phyloP scores from a whole-genome alignment of 352 stramenopile genomes.

The Phytopythium montanum region DNA sequence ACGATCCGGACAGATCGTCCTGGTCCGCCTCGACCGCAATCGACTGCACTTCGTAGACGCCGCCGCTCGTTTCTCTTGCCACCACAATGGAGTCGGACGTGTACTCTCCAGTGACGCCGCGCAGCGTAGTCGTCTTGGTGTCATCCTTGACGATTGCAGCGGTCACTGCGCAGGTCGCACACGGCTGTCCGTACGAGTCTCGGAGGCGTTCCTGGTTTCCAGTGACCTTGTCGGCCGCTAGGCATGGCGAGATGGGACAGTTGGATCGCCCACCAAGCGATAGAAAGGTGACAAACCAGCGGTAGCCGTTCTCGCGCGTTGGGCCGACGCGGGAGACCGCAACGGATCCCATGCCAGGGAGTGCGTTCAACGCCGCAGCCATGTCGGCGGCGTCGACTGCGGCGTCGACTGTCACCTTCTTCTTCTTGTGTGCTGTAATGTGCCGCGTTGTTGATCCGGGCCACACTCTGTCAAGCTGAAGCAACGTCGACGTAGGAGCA shows the following conservation, averaged over 20 bases:
- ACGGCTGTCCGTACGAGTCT: constrained; percentile 43
- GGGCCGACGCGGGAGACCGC: constrained; percentile 55
- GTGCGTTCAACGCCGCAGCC: constrained; percentile 30
- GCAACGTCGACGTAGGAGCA: constrained; percentile 21
- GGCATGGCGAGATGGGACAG: constrained; percentile 53
- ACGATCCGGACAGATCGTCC: constrained; percentile 50
- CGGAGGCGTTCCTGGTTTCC: constrained; percentile 26
- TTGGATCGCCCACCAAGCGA: constrained; percentile 47
- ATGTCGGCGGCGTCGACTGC: constrained; percentile 54
- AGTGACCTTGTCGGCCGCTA: constrained; percentile 48
- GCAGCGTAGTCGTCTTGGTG: constrained; percentile 19
- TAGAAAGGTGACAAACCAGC: constrained; percentile 67
- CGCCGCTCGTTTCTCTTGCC: constrained; percentile 47
- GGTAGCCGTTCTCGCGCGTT: constrained; percentile 50
- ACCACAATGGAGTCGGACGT: constrained; percentile 34
- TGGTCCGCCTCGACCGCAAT: constrained; percentile 35
- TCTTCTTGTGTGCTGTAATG: constrained; percentile 61
- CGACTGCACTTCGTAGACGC: constrained; percentile 61
- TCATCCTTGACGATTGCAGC: constrained; percentile 36
- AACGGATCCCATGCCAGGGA: constrained; percentile 55
- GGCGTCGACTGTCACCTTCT: constrained; percentile 54
- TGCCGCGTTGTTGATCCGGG: constrained; percentile 27
- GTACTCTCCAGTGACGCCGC: constrained; percentile 43
- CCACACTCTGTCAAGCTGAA: constrained; percentile 37
- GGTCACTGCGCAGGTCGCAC: constrained; percentile 37